Conservation (phyloP, 2,329 filamentous ascomycete species). For the Magnaporthiopsis poae region DNA sequence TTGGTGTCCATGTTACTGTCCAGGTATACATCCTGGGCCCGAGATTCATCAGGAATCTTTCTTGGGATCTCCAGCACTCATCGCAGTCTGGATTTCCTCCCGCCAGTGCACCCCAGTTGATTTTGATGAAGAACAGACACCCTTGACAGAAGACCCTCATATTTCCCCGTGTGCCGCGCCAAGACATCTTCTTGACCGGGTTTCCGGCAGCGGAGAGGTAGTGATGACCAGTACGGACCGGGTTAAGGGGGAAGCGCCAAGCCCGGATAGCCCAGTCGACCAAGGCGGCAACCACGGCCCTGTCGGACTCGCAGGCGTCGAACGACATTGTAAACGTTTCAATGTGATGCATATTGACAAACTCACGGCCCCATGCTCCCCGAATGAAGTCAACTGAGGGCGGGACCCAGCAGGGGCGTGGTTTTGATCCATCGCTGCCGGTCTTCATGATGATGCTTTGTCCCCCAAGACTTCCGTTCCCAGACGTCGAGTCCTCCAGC, state of each 20-base stretch:
- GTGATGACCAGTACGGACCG: neutral
- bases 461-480: too few species aligned
- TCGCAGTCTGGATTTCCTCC: neutral
- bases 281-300: neutral
- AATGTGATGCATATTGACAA: slow-evolving; percentile 1
- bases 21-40: slow-evolving; percentile 1
- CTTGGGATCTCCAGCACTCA: too few species aligned
- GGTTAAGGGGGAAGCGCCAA: slow-evolving; percentile 1
- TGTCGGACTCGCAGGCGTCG: neutral
- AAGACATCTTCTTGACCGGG: neutral
- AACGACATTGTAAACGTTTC: neutral
- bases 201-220: slow-evolving; percentile 1
- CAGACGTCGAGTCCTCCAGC: neutral
- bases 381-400: neutral
- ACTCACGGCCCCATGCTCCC: neutral
- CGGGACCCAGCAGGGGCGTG: neutral
- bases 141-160: neutral
- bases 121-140: too few species aligned
- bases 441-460: neutral
- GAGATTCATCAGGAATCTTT: neutral
- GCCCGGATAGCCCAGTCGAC: neutral
- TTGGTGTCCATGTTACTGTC: neutral
- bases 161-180: neutral
- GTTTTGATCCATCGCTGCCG: neutral
- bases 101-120: neutral